Base-by-base conservation (phyloP, 169 alveolate species). In the Cryptosporidium tyzzeri region DNA sequence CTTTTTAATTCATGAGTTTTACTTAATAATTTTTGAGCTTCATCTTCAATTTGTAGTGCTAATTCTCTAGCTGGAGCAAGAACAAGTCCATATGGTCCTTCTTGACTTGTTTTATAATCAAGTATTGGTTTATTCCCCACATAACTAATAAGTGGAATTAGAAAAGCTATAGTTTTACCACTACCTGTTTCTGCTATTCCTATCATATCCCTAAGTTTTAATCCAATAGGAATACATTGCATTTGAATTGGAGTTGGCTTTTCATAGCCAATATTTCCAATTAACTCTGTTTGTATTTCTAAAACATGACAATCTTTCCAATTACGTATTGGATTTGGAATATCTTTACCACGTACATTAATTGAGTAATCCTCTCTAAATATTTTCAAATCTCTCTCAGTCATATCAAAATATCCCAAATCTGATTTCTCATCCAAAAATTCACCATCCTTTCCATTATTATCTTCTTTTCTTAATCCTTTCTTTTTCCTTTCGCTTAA, bases 181-280 rank as follows among this genome's bases (percentile, higher is more conserved):
- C 95, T 93, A 55, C 99, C 99, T 7, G 99, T 98, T 69, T 96
- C 99, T 6, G 99, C 99, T 51, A 98, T 94, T 18, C 99, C 99
- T n/a, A 98, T 97, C 86, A 98, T 84, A 93, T 98, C 99, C 61
- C 98, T 91, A 92, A 93, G 92, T 62, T 95, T 95, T 41, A 96
- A 86, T 0, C 97, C 98, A 14, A 97, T 95, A 7, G 99, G 99
- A 35, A 98, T 96, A 3, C 98, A 97, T 86, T 97, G 98, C 99
- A 98, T 97, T 75, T 97, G 97, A 33, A 98, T 98, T n/a, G 99
- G 98, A 39, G 99, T 97, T 0, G 99, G 99, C 31, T 93, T 86
- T 41, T 71, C 94, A 91, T 93, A 95, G 14, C 93, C 93, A 58
- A 70, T 93, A 71, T 29, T 85, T 44, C 58, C 92, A 80, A 26